Conservation (phyloP, 2,329 filamentous ascomycete species). For the Pestalotiopsis sp. region DNA sequence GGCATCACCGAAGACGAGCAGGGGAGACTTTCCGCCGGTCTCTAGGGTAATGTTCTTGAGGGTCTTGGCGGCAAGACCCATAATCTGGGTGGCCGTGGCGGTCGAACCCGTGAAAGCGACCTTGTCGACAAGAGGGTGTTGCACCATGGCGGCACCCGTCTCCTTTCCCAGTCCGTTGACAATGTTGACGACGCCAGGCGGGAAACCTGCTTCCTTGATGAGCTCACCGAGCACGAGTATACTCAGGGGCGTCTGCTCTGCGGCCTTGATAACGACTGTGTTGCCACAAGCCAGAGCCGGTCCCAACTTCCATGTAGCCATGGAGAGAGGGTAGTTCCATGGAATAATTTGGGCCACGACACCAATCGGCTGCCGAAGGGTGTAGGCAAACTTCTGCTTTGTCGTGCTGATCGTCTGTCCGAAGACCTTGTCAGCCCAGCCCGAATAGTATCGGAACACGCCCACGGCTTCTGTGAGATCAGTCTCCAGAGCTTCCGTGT, state of each 20-base stretch:
- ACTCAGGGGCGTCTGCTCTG: conserved; percentile 69
- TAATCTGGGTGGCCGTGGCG: conserved; percentile 71
- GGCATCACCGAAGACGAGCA: conserved; percentile 67
- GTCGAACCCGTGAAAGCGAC: conserved; percentile 81
- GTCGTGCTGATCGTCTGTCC: conserved; percentile 76
- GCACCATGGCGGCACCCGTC: conserved; percentile 69
- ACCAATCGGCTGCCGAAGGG: conserved; percentile 73
- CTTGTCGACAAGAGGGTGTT: conserved; percentile 73
- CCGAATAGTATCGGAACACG: conserved; percentile 73
- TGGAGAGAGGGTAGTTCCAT: conserved; percentile 50
- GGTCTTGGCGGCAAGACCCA: conserved; percentile 72
- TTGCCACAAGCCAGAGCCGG: conserved; percentile 69
- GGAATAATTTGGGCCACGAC: conserved; percentile 77
- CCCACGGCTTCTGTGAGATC: conserved; percentile 55
- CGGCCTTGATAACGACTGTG: conserved; percentile 65
- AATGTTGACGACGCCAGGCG: conserved; percentile 77
- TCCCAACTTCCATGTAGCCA: conserved; percentile 78
- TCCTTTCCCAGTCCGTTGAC: conserved; percentile 71
- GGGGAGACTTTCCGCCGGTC: conserved; percentile 68
- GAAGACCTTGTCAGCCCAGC: conserved; percentile 78
- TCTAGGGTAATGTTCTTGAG: conserved; percentile 69
- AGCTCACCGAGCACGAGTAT: conserved; percentile 68
- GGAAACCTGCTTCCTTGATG: conserved; percentile 74
- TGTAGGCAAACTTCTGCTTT: conserved; percentile 72
- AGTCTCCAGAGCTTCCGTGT: conserved; percentile 61